phyloP scores from a whole-genome alignment of 768 basidiomycete genomes.

The Pleurotus platypus region DNA sequence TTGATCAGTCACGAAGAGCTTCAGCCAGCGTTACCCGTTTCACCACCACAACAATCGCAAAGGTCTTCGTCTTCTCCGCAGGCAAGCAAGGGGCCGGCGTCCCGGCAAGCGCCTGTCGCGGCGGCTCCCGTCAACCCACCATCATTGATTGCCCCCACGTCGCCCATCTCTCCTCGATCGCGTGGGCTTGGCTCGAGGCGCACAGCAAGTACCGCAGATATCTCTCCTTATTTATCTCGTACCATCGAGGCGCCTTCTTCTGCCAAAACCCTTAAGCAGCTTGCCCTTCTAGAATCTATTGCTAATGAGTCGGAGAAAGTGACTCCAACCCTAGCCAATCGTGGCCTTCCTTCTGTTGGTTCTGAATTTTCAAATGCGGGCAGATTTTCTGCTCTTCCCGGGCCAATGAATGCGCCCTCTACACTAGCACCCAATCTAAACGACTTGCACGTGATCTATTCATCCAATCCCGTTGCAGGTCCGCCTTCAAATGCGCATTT shows the following conservation, averaged over 20 bases:
- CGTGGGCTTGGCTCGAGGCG: slow-evolving; percentile 27
- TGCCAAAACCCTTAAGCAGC: slow-evolving; percentile 62
- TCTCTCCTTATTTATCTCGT: slow-evolving; percentile 65
- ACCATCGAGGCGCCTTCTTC: slow-evolving; percentile 51
- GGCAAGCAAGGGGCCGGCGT: background rate
- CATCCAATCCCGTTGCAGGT: slow-evolving; percentile 17
- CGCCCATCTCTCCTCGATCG: slow-evolving; percentile 19
- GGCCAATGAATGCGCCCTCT: slow-evolving; percentile 12
- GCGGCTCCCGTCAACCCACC: slow-evolving; percentile 6
- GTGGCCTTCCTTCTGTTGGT: slow-evolving; percentile 8
- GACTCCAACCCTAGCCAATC: slow-evolving; percentile 35
- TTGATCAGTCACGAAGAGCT: background rate
- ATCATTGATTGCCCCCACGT: slow-evolving; percentile 12
- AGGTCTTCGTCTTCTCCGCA: background rate
- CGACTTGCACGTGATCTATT: slow-evolving; percentile 29
- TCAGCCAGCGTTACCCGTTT: background rate
- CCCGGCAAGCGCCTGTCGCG: slow-evolving; percentile 1
- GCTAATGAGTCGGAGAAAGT: slow-evolving; percentile 71
- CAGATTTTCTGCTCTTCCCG: background rate
- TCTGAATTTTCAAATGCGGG: background rate
- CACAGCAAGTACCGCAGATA: slow-evolving; percentile 54
- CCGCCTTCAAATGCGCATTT: background rate
- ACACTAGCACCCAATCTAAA: slow-evolving; percentile 22
- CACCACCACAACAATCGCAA: background rate
- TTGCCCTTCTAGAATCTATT: slow-evolving; percentile 68